Percentiles rank a stretch among this genome's conserved stretches.
Evolutionary conservation across 768 basidiomycete genomes (phyloP).

Genomic region (Russula foetens): DNA sequence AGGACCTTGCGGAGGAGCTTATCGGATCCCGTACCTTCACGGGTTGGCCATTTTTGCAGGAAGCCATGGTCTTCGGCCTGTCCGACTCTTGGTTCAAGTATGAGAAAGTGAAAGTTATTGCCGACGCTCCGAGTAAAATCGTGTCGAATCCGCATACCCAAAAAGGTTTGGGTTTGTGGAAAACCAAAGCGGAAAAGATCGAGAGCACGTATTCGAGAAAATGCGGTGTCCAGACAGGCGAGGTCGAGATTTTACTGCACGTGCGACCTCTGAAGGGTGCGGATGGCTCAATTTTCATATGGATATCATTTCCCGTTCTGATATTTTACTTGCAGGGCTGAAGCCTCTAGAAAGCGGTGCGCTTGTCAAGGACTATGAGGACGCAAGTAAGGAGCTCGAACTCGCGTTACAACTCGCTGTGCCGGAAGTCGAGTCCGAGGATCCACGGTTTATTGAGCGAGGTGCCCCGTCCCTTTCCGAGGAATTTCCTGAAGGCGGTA

Average conservation of each 20-base stretch:
- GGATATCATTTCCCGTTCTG: not conserved
- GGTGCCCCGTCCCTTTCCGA: constrained; percentile 73
- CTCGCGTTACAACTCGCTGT: constrained; percentile 85
- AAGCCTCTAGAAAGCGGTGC: constrained; percentile 85
- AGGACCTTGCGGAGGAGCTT: constrained; percentile 67
- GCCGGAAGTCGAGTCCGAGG: constrained; percentile 74
- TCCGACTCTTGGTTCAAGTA: constrained; percentile 86
- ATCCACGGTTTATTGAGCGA: constrained; percentile 78
- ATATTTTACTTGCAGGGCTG: constrained; percentile 46
- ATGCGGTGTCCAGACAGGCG: constrained; percentile 77
- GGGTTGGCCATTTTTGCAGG: constrained; percentile 93
- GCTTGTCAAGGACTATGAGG: constrained; percentile 92
- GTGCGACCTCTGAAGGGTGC: constrained; percentile 86
- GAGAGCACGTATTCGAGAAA: constrained; percentile 85
- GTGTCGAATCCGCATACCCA: constrained; percentile 66
- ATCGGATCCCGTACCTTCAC: constrained; percentile 72
- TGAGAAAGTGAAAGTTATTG: constrained; percentile 54
- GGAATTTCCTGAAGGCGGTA: constrained; percentile 85
- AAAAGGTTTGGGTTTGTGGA: constrained; percentile 68
- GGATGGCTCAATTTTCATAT: constrained; percentile 13
- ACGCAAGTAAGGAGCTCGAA: constrained; percentile 69
- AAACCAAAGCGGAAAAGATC: constrained; percentile 69
- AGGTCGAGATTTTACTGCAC: constrained; percentile 75
- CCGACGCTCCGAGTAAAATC: constrained; percentile 44
- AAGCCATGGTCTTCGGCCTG: constrained; percentile 79